A percentile compares a stretch with the other conserved stretches of the same genome.
Evolutionary conservation across 208 protist genomes (phyloP).

Genomic region (Wallacemonas sp.): DNA sequence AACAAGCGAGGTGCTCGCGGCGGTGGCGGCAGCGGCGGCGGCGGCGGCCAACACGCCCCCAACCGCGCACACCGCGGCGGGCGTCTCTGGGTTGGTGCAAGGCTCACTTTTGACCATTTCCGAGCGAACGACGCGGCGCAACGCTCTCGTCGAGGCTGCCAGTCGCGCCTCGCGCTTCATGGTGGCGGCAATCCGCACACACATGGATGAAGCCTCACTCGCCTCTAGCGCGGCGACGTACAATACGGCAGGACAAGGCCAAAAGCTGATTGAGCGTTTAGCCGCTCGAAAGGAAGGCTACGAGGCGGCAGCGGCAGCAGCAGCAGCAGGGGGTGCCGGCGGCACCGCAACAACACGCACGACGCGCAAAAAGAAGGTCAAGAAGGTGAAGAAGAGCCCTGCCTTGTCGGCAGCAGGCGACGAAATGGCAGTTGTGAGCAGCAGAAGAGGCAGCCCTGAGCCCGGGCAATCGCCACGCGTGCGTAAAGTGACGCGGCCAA

Average conservation of each 20-base stretch:
- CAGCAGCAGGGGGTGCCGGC: too few species aligned
- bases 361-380: slow-evolving; percentile 25
- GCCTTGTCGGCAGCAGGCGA: neutral
- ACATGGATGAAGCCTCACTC: slow-evolving; percentile 54
- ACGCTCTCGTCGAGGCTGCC: slow-evolving; percentile 59
- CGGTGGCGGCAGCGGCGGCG: slow-evolving; percentile 3
- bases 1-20: slow-evolving; percentile 32
- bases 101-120: slow-evolving; percentile 15
- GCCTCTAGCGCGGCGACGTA: slow-evolving; percentile 38
- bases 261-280: slow-evolving; percentile 45
- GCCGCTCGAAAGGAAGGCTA: slow-evolving; percentile 64
- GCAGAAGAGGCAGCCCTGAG: too few species aligned
- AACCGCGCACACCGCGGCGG: neutral
- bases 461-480: neutral
- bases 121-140: slow-evolving; percentile 48
- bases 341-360: slow-evolving; percentile 3
- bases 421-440: too few species aligned
- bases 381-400: slow-evolving; percentile 18
- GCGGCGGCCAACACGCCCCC: too few species aligned
- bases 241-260: slow-evolving; percentile 32
- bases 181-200: slow-evolving; percentile 74
- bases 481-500: neutral
- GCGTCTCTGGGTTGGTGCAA: neutral
- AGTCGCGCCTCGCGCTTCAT: slow-evolving; percentile 60
- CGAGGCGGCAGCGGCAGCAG: slow-evolving; percentile 30